Evolutionary conservation across 805 yeast genomes (phyloP).

Genomic region (Nadsonia fulvescens): DNA sequence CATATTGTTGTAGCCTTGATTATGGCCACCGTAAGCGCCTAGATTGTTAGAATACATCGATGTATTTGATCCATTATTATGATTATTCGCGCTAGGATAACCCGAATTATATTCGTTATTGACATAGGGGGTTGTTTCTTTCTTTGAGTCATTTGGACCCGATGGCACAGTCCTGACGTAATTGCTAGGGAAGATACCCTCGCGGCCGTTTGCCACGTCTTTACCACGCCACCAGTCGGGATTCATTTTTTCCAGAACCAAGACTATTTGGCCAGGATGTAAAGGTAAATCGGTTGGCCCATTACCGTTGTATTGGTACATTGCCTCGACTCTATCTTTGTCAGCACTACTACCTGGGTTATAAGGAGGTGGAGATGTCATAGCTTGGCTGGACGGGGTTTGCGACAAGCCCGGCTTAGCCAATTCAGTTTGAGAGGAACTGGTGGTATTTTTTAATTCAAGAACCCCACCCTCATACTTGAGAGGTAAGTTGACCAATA

Average conservation of each 20-base stretch:
- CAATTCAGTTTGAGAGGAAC: slow-evolving; percentile 15
- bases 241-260: slow-evolving; percentile 54
- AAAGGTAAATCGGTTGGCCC: slow-evolving; percentile 60
- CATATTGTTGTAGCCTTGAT: too few species aligned
- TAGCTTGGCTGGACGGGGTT: slow-evolving; percentile 10
- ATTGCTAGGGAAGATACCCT: slow-evolving; percentile 82
- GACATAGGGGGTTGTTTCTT: too few species aligned
- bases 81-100: too few species aligned
- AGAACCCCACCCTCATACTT: slow-evolving; percentile 33
- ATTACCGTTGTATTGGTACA: slow-evolving; percentile 59
- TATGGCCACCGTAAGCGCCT: too few species aligned
- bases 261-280: slow-evolving; percentile 47
- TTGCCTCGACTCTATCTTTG: slow-evolving; percentile 34
- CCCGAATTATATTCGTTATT: too few species aligned
- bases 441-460: slow-evolving; percentile 24
- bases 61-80: too few species aligned
- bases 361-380: slow-evolving; percentile 10
- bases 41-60: too few species aligned
- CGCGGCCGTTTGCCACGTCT: slow-evolving; percentile 25
- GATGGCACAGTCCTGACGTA: slow-evolving; percentile 45
- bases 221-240: slow-evolving; percentile 86
- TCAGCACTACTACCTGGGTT: slow-evolving; percentile 11
- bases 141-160: too few species aligned
- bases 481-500: slow-evolving; percentile 36
- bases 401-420: slow-evolving; percentile 4